phyloP scores from a whole-genome alignment of 805 yeast genomes.

The Starmera dryadoides region DNA sequence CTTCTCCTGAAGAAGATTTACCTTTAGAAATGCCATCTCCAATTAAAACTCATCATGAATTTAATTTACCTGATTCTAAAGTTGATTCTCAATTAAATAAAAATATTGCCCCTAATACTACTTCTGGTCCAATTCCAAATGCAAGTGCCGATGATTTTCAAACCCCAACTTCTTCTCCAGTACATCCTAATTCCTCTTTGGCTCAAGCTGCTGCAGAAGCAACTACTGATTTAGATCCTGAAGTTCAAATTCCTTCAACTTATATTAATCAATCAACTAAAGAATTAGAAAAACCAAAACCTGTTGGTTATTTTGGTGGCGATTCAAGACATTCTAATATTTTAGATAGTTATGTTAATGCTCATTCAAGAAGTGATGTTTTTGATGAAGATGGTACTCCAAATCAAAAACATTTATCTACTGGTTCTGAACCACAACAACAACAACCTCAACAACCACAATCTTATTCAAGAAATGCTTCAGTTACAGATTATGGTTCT shows the following conservation, averaged over 20 bases:
- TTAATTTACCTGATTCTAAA: no score
- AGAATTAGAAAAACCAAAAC: background rate
- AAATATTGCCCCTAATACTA: constrained; percentile 8
- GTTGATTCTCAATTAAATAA: no score
- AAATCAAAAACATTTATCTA: background rate
- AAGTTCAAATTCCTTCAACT: background rate
- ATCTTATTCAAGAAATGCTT: background rate
- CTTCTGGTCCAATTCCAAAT: background rate
- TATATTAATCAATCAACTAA: no score
- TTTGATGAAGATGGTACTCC: constrained; percentile 1
- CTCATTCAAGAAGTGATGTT: constrained; percentile 10
- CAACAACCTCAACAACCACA: no score
- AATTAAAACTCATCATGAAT: constrained; percentile 6
- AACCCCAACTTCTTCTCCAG: constrained; percentile 9
- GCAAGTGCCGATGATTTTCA: constrained; percentile 5
- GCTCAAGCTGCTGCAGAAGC: background rate
- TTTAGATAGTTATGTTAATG: constrained; percentile 20
- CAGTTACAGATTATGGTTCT: constrained; percentile 2
- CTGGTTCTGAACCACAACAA: background rate
- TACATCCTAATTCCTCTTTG: background rate
- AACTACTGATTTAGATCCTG: background rate
- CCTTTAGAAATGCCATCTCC: constrained; percentile 22
- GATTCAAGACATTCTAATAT: constrained; percentile 20
- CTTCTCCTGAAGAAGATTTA: constrained; percentile 15
- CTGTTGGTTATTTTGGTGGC: constrained; percentile 3